Percentiles rank a stretch among this genome's conserved stretches.
phyloP scores from a whole-genome alignment of 2,329 filamentous ascomycete genomes.

The Aspergillus awamori region DNA sequence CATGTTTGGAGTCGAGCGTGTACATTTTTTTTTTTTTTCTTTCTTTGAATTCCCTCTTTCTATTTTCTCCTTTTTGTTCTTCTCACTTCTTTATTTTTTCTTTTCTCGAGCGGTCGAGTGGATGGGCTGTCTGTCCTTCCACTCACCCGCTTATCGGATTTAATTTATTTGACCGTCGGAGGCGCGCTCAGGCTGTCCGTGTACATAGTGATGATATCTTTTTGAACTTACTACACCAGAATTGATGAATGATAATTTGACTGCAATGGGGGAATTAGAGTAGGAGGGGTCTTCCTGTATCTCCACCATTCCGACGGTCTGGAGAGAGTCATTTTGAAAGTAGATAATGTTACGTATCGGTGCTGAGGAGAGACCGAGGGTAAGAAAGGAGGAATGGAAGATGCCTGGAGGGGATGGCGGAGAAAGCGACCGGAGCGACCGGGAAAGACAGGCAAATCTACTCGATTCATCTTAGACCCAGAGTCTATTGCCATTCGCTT shows the following conservation, averaged over 20 bases:
- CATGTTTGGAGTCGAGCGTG: background rate
- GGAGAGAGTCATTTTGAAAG: background rate
- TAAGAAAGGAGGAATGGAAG: background rate
- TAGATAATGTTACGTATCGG: no score
- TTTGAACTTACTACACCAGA: background rate
- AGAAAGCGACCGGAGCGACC: no score
- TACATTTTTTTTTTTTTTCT: background rate
- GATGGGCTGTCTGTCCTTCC: background rate
- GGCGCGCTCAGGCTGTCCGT: background rate
- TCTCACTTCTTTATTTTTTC: background rate
- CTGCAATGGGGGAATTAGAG: background rate
- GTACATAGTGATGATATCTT: background rate
- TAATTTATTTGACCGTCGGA: background rate
- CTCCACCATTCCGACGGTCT: background rate
- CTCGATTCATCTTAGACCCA: no score
- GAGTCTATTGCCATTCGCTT: no score
- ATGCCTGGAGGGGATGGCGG: background rate
- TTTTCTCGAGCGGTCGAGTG: background rate
- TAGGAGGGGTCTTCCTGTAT: background rate
- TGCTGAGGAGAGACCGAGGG: no score
- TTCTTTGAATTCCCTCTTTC: background rate
- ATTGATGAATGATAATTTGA: background rate
- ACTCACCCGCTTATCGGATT: conserved; percentile 2
- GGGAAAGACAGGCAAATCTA: no score
- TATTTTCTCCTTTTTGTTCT: background rate